Percentiles rank a stretch among this genome's conserved stretches.
phyloP scores from a whole-genome alignment of 805 yeast genomes.

The Cyberlindnera americana region DNA sequence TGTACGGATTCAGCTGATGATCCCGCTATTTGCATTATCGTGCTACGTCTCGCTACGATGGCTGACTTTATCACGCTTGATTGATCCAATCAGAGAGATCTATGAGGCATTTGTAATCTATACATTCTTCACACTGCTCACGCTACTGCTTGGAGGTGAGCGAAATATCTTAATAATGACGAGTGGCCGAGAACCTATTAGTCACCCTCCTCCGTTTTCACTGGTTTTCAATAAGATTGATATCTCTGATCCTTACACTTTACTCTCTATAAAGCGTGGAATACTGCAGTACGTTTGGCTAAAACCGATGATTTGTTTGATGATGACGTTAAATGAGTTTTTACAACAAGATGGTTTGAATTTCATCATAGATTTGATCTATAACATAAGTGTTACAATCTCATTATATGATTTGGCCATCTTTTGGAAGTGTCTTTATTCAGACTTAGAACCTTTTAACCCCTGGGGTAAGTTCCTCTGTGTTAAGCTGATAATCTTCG shows the following conservation, averaged over 20 bases:
- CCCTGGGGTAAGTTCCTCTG: conserved; percentile 93
- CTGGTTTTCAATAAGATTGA: conserved; percentile 57
- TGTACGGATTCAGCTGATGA: conserved; percentile 75
- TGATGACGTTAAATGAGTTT: conserved; percentile 44
- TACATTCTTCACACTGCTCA: conserved; percentile 81
- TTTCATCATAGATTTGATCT: conserved; percentile 63
- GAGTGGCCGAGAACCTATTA: conserved; percentile 67
- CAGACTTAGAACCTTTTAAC: conserved; percentile 70
- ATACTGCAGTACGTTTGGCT: conserved; percentile 94
- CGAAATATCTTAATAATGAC: conserved; percentile 70
- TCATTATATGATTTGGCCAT: conserved; percentile 83
- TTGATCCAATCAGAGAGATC: conserved; percentile 81
- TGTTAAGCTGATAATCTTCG: conserved; percentile 90
- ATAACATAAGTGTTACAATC: conserved; percentile 75
- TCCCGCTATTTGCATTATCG: conserved; percentile 75
- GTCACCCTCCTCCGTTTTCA: conserved; percentile 56
- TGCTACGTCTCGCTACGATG: conserved; percentile 56
- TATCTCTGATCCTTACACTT: conserved; percentile 80
- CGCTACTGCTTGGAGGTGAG: conserved; percentile 89
- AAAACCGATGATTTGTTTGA: conserved; percentile 74
- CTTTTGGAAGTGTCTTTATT: conserved; percentile 88
- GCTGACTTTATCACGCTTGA: conserved; percentile 40
- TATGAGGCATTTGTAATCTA: conserved; percentile 96
- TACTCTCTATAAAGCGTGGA: conserved; percentile 74
- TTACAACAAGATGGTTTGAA: conserved; percentile 44